These are phyloP conservation scores for Coprinopsis strossmayeri DNA, from an alignment of 768 basidiomycete genomes.

Conservation along the genomic window DNA sequence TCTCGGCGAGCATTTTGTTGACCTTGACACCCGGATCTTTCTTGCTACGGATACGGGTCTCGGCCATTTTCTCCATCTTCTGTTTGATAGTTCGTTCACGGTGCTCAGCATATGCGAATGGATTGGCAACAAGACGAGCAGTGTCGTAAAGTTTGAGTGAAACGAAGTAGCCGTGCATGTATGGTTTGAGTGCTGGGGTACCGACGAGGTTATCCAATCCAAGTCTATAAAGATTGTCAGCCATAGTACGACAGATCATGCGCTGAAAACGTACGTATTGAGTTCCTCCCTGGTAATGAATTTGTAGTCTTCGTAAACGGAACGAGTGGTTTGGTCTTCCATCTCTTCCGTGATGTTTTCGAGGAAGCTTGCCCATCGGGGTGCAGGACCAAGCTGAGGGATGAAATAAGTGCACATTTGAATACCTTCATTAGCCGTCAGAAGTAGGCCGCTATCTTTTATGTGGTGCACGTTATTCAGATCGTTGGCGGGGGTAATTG, in stretches of 20 bases:
- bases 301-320: slow-evolving; percentile 94
- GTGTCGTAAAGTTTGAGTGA: slow-evolving; percentile 95
- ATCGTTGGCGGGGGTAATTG: slow-evolving; percentile 86
- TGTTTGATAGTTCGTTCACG: slow-evolving; percentile 82
- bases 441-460: slow-evolving; percentile 80
- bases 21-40: slow-evolving; percentile 70
- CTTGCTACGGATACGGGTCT: slow-evolving; percentile 82
- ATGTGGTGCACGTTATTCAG: slow-evolving; percentile 89
- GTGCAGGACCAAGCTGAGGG: slow-evolving; percentile 94
- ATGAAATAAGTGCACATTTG: slow-evolving; percentile 93
- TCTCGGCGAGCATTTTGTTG: slow-evolving; percentile 79
- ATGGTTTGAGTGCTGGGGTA: slow-evolving; percentile 92
- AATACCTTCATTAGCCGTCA: slow-evolving; percentile 95
- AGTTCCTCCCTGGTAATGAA: slow-evolving; percentile 89
- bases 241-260: slow-evolving; percentile 1
- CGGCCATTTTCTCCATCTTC: slow-evolving; percentile 90
- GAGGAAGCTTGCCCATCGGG: slow-evolving; percentile 95
- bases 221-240: slow-evolving; percentile 43
- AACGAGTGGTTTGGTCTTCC: slow-evolving; percentile 79
- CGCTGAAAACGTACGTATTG: slow-evolving; percentile 49
- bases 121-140: slow-evolving; percentile 92
- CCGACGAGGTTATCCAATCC: slow-evolving; percentile 95
- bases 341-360: slow-evolving; percentile 99
- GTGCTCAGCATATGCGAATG: slow-evolving; percentile 92
- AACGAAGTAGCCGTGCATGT: slow-evolving; percentile 99